These are phyloP conservation scores for Microbotryum saponariae DNA, from an alignment of 1,284 basidiomycete genomes.

Conservation along the genomic window DNA sequence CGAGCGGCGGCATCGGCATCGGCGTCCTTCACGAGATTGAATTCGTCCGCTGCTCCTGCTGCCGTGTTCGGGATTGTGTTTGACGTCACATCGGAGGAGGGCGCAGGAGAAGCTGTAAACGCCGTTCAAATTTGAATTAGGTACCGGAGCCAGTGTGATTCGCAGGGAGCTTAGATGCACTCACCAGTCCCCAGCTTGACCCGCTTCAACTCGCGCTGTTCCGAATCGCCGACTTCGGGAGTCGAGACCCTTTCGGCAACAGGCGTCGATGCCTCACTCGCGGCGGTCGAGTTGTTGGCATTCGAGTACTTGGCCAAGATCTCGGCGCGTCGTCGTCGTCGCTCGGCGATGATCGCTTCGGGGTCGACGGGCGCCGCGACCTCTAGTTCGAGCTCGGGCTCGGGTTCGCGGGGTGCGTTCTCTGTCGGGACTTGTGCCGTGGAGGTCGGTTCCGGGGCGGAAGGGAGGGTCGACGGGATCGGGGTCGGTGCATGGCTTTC, in stretches of 20 bases:
- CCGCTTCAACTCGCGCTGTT: constrained; percentile 20
- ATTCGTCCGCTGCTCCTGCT: not conserved
- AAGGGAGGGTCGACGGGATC: too few relatives aligned
- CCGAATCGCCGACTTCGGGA: constrained; percentile 1
- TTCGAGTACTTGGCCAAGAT: constrained; percentile 69
- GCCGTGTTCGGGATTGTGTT: too few relatives aligned
- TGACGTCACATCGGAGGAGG: too few relatives aligned
- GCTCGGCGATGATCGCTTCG: constrained; percentile 65
- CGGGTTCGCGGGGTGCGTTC: constrained; percentile 15
- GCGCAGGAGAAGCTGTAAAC: not conserved
- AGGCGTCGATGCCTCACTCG: constrained; percentile 7
- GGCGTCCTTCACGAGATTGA: constrained; percentile 14
- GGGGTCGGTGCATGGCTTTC: too few relatives aligned
- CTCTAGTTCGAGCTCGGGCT: constrained; percentile 33
- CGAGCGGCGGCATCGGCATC: not conserved
- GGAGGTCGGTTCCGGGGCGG: too few relatives aligned
- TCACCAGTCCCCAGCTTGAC: constrained; percentile 20
- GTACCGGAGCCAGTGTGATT: not conserved
- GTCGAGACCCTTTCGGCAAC: constrained; percentile 4
- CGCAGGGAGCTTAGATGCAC: not conserved
- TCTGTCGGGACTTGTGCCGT: not conserved
- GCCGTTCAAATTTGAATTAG: not conserved
- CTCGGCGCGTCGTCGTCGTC: constrained; percentile 70
- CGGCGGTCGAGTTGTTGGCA: constrained; percentile 4
- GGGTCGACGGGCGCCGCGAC: constrained; percentile 47